These are phyloP conservation scores for Penicillium sp. DNA, from an alignment of 2,329 filamentous ascomycete species.

Conservation along the genomic window DNA sequence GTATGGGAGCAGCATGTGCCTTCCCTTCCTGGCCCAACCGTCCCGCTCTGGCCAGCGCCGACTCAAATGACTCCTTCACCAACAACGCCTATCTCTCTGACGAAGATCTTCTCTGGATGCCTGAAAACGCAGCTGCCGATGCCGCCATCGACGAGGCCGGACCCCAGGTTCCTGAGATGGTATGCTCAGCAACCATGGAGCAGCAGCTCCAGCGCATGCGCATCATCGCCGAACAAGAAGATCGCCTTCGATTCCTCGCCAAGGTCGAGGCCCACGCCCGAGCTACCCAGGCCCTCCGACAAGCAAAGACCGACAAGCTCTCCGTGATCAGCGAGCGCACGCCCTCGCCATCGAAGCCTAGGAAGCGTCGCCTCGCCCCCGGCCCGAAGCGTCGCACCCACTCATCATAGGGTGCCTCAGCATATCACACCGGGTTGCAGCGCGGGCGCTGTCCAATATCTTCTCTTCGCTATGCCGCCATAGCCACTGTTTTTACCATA, in stretches of 20 bases:
- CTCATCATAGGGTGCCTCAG: constrained; percentile 12
- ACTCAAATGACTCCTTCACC: constrained; percentile 30
- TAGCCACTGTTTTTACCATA: constrained; percentile 5
- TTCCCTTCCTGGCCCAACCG: constrained; percentile 47
- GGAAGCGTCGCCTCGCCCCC: constrained; percentile 29
- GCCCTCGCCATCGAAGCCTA: constrained; percentile 22
- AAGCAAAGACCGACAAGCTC: constrained; percentile 36
- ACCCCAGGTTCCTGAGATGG: constrained; percentile 21
- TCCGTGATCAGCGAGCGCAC: constrained; percentile 23
- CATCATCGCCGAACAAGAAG: constrained; percentile 36
- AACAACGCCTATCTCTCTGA: constrained; percentile 44
- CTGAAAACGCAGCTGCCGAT: constrained; percentile 28
- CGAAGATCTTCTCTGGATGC: constrained; percentile 40
- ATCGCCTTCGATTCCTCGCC: constrained; percentile 39
- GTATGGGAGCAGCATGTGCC: constrained; percentile 42
- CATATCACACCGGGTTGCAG: constrained; percentile 9
- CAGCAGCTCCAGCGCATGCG: constrained; percentile 40
- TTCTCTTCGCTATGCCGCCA: constrained; percentile 2
- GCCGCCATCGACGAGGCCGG: constrained; percentile 30
- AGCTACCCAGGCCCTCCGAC: constrained; percentile 39
- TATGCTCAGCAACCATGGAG: constrained; percentile 36
- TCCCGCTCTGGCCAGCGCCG: constrained; percentile 34
- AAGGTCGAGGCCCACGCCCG: constrained; percentile 43
- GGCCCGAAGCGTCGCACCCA: constrained; percentile 29
- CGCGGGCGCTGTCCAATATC: constrained; percentile 21